These are phyloP conservation scores for Diaporthe sp. DNA, from an alignment of 2,329 filamentous ascomycete genomes.

Conservation along the genomic window DNA sequence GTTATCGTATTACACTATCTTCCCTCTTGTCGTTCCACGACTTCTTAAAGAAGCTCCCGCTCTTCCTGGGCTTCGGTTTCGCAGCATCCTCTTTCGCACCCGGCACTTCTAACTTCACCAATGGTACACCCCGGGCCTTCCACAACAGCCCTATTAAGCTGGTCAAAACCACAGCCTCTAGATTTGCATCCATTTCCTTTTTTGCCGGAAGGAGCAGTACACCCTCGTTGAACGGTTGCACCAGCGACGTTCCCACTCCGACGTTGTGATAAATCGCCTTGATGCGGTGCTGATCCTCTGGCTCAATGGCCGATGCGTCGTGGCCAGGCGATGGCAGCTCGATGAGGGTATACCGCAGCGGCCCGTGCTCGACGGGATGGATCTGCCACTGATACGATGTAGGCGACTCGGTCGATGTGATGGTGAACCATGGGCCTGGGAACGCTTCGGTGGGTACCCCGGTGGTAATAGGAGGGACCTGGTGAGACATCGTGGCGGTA, in stretches of 20 bases:
- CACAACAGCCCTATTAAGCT: background rate
- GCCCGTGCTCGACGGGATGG: constrained; percentile 5
- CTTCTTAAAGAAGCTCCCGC: background rate
- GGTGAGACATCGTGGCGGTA: background rate
- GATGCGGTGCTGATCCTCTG: constrained; percentile 1
- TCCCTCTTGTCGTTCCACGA: background rate
- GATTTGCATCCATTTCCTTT: background rate
- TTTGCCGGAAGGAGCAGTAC: background rate
- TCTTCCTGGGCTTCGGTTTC: background rate
- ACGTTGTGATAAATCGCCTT: constrained; percentile 19
- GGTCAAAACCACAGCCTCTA: background rate
- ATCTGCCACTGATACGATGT: constrained; percentile 10
- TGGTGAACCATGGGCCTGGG: background rate
- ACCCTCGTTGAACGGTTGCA: constrained; percentile 3
- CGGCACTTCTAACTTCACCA: background rate
- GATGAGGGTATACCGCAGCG: constrained; percentile 7
- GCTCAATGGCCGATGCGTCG: background rate
- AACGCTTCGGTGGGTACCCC: background rate
- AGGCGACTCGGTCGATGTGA: background rate
- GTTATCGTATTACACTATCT: background rate
- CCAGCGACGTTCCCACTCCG: background rate
- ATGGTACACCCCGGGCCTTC: background rate
- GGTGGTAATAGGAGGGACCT: background rate
- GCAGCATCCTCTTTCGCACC: background rate
- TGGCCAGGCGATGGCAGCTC: background rate